Base-by-base conservation (phyloP, 257 asterid genomes). In the Solanum pennellii region DNA sequence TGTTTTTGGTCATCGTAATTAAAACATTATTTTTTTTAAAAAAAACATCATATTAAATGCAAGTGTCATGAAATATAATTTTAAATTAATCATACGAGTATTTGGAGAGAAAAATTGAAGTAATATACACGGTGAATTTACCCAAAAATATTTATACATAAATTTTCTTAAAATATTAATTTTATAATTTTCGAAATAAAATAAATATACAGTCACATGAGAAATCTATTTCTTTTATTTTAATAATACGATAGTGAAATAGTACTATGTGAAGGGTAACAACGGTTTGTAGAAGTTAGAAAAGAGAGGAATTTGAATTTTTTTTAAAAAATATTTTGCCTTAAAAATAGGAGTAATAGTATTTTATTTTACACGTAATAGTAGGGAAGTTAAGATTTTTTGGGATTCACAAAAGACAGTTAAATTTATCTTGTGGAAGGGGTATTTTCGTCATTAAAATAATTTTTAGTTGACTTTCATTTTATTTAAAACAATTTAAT, bases 281-380 rank as follows among this genome's bases (percentile, higher is more conserved):
- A 47, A 71, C 73, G 73, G 75, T 66, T 52, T 76, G 84, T 85
- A 93, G 83, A 87, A 83, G 89, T 91, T 87, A 85, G 92, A 93
- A 87, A 20, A 56, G 2, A 18, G n/a, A 56, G n/a, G 10, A 52
- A 18, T 59, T 59, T 59, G 1, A 59, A 0, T 56, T 59, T 20
- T 89, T 82, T 93, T 68, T 5, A 5, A 37, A 35, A 35, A 37
- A 37, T 37, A 37, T 37, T 37, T 69, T 3, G 12, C 31, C 52
- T 39, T 7, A 39, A 44, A 6, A 75, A 23, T 75, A 9, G 42
- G 23, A 65, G 12, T 45, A 12, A 12, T 45, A 37, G 39, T 37
- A 29, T 29, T 87, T 88, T 90, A 91, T 4, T 72, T 72, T 35
- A 72, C 91, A 90, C 89, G 91, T 87, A 90, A 84, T 86, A 86